phyloP scores from a whole-genome alignment of 2,329 filamentous ascomycete genomes.

The Sporothrix pallida region DNA sequence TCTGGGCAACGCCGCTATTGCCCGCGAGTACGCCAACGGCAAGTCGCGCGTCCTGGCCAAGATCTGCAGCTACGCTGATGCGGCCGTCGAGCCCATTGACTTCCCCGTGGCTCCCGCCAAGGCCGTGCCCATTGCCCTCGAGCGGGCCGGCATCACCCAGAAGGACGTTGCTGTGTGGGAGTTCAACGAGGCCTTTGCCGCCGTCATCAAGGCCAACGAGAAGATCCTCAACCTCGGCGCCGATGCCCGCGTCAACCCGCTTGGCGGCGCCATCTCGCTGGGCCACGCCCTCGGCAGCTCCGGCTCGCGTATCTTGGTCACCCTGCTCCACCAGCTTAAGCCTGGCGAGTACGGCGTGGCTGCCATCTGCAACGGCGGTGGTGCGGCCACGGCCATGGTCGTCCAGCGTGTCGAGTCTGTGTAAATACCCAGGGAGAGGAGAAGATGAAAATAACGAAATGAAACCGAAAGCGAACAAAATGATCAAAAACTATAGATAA shows the following conservation, averaged over 20 bases:
- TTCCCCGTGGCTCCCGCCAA: slow-evolving; percentile 93
- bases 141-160: slow-evolving; percentile 86
- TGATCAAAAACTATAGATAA: neutral
- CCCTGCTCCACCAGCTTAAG: slow-evolving; percentile 87
- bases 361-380: slow-evolving; percentile 96
- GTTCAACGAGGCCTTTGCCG: slow-evolving; percentile 98
- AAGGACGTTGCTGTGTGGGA: slow-evolving; percentile 95
- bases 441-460: neutral
- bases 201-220: slow-evolving; percentile 91
- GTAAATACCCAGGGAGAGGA: slow-evolving; percentile 40
- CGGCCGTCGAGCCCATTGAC: slow-evolving; percentile 87
- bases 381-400: slow-evolving; percentile 87
- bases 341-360: slow-evolving; percentile 93
- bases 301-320: slow-evolving; percentile 87
- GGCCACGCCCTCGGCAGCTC: slow-evolving; percentile 94
- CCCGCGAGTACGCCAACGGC: slow-evolving; percentile 74
- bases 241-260: slow-evolving; percentile 79
- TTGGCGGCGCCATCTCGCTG: slow-evolving; percentile 89
- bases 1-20: slow-evolving; percentile 78
- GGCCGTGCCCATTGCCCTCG: slow-evolving; percentile 86
- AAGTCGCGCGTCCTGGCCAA: slow-evolving; percentile 80
- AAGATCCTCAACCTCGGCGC: slow-evolving; percentile 77
- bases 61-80: slow-evolving; percentile 86
- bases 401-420: slow-evolving; percentile 78
- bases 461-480: slow-evolving; percentile 2